These are phyloP conservation scores for Phaeoacremonium minimum DNA, from an alignment of 2,329 filamentous ascomycete species.

Conservation along the genomic window DNA sequence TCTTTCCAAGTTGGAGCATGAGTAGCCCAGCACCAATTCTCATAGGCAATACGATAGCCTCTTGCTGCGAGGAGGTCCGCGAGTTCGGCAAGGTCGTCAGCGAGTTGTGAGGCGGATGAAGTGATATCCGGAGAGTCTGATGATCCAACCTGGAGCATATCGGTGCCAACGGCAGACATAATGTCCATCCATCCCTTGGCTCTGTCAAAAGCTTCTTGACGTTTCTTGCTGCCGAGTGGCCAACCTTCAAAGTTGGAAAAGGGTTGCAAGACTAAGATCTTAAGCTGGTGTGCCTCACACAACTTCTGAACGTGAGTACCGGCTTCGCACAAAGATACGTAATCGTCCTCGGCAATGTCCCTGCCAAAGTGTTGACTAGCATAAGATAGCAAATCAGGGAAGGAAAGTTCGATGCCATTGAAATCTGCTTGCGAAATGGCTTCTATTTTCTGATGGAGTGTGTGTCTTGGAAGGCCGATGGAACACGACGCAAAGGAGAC, in stretches of 20 bases:
- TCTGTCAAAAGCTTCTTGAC: constrained; percentile 57
- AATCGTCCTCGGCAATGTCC: constrained; percentile 53
- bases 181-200: constrained; percentile 65
- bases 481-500: constrained; percentile 53
- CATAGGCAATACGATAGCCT: constrained; percentile 63
- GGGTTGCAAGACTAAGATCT: constrained; percentile 69
- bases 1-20: constrained; percentile 64
- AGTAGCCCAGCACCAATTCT: constrained; percentile 81
- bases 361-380: constrained; percentile 43
- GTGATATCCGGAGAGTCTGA: constrained; percentile 59
- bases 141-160: constrained; percentile 65
- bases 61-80: constrained; percentile 56
- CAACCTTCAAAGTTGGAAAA: constrained; percentile 78
- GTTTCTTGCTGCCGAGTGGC: constrained; percentile 50
- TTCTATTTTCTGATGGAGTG: constrained; percentile 54
- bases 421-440: constrained; percentile 65
- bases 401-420: constrained; percentile 66
- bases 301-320: constrained; percentile 49
- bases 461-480: constrained; percentile 36
- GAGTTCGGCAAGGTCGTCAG: constrained; percentile 58
- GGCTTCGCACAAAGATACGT: constrained; percentile 49
- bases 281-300: constrained; percentile 48
- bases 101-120: constrained; percentile 42
- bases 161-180: constrained; percentile 65
- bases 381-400: constrained; percentile 67